Evolutionary conservation across 768 basidiomycete species (phyloP), one percentile per base, ranked within the genome.

Genomic region (Hygrophoropsis aurantiaca): DNA sequence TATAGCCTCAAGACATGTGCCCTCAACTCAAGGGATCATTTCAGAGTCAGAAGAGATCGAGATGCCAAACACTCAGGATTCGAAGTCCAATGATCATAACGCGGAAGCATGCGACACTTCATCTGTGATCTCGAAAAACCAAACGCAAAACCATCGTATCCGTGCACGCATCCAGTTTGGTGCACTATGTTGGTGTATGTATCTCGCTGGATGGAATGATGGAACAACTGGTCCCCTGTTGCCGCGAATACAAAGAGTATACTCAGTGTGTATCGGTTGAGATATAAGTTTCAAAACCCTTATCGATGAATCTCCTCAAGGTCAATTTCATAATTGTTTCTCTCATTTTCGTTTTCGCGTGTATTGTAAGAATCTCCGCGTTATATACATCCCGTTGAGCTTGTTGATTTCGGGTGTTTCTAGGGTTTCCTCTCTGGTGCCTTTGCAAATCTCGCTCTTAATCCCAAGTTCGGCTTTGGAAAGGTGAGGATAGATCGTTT

Each of bases 121-220:
- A 30, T 46, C 30, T 46, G 24, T 45, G 13, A n/a, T 30, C 21
- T 18, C 41, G n/a, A 47, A 47, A 23, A n/a, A n/a, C n/a, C 40
- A 55, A 33, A 32, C 46, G 0, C 27, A 46, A 36, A 30, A 37
- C 15, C 40, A 45, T 10, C 58, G 49, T 20, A 42, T 30, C 38
- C 52, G 52, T 30, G 56, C 58, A 50, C 40, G 40, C 47, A 61
- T 83, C 21, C 84, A 87, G 50, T 78, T 84, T 47, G 54, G 65
- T 15, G 61, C 81, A 1, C 64, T 82, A 27, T 86, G 82, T 53
- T 80, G 71, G 66, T 66, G 72, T 10, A 42, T 85, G 39, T 82
- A 84, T 49, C 64, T 87, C 3, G 74, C 74, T 13, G 90, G 90
- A 13, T 91, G 87, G 87, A 88, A 85, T 56, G 89, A 90, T 61